Conservation (phyloP, 495 filamentous ascomycete species). For the Hypoxylon crocopeplum region DNA sequence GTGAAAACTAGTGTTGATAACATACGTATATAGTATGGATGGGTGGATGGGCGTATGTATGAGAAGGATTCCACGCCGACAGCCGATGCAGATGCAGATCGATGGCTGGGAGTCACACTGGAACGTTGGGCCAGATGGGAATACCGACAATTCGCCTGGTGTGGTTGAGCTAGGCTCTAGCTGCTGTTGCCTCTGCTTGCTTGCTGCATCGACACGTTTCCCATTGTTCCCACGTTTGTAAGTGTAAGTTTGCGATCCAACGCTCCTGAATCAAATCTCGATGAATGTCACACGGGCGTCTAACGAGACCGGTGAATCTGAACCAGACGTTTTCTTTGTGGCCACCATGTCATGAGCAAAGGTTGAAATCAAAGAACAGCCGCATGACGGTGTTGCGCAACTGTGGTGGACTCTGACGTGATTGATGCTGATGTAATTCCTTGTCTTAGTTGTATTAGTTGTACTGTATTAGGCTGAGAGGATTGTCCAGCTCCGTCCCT, state of each 20-base stretch:
- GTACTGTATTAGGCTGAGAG: slow-evolving; percentile 5
- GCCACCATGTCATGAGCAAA: too few species aligned
- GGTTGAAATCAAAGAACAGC: neutral
- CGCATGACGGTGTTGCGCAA: slow-evolving; percentile 24
- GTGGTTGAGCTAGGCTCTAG: slow-evolving; percentile 8
- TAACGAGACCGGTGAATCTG: too few species aligned
- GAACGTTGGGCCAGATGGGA: slow-evolving; percentile 6
- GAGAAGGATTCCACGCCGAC: slow-evolving; percentile 30
- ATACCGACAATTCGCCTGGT: neutral
- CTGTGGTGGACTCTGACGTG: slow-evolving; percentile 30
- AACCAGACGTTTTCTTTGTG: too few species aligned
- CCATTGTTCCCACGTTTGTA: slow-evolving; percentile 8
- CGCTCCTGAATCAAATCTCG: slow-evolving; percentile 14
- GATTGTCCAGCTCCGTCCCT: too few species aligned
- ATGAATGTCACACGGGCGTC: slow-evolving; percentile 11
- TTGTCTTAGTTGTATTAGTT: too few species aligned
- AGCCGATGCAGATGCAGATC: slow-evolving; percentile 30
- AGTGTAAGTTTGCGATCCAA: too few species aligned
- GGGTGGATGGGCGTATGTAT: neutral
- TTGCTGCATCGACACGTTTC: slow-evolving; percentile 31
- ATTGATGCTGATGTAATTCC: slow-evolving; percentile 36
- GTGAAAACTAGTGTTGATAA: too few species aligned
- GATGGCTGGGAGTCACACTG: slow-evolving; percentile 23
- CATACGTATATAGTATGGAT: slow-evolving; percentile 1
- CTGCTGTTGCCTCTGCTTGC: neutral